Evolutionary conservation across 2,329 filamentous ascomycete genomes (phyloP), one percentile per base, ranked within the genome.

Genomic region (Cercospora berteroae): DNA sequence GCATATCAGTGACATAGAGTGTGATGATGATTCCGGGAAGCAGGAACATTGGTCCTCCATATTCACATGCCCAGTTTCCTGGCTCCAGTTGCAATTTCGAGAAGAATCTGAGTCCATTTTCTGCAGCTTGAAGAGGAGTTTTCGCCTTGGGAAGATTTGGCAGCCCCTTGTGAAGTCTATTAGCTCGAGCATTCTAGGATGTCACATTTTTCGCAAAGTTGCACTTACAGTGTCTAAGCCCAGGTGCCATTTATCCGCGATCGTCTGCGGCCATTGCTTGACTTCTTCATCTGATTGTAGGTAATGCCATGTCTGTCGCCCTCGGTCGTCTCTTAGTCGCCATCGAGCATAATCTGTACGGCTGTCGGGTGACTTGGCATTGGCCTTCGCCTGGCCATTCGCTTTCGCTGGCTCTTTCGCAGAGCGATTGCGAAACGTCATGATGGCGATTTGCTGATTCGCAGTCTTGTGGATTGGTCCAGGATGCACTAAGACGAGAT

Each of bases 1-100:
- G 90, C 62, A 93, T 97, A 77, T 94, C 89, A 69, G 94, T 98
- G 62, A 90, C 90, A 78, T 96, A 94, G 88, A 92, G 96, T 29
- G 91, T 86, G 72, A 96, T 88, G 69, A 97, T 88, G 23, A 97
- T 79, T 55, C 94, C 92, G 0, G 94, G 93, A 1, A 98, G 84
- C 44, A 98, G 86, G 77, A 99, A 99, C 92, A 97, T 94, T 4
- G 95, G 95, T 0, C 95, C 95, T 64, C 95, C 95, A 81, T 99
- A 99, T 79, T 99, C 95, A 81, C 94, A 98, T 5, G 86, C 95
- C 95, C 95, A 99, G 76, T 97, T 92, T 5, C 95, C 95, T 0
- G 92, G 90, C 13, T 90, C 88, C 1, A 97, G 85, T 78, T 99
- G 95, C 25, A 98, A 86, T 70, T 94, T 87, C 66, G 94, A 91